A percentile compares a stretch with the other conserved stretches of the same genome.
Evolutionary conservation across 495 filamentous ascomycete species (phyloP).

Genomic region (Aspergillus conjunctus): DNA sequence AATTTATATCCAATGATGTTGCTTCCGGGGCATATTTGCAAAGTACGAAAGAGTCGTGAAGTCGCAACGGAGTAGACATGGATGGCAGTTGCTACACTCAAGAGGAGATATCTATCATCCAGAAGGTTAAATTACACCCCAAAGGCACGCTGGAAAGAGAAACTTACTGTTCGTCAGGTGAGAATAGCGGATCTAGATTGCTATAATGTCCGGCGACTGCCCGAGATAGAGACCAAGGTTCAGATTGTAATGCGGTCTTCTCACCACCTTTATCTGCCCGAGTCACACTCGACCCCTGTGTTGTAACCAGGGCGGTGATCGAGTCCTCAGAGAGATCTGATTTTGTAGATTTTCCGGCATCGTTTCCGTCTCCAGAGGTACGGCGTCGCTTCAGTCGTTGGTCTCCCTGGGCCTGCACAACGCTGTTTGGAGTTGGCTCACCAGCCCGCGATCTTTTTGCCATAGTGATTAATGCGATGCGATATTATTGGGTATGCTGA

Average conservation of each 20-base stretch:
- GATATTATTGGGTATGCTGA: neutral
- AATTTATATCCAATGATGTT: constrained; percentile 56
- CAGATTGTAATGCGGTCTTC: constrained; percentile 4
- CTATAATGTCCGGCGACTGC: constrained; percentile 39
- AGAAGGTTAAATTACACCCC: constrained; percentile 26
- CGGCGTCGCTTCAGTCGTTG: constrained; percentile 38
- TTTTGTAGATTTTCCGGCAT: neutral
- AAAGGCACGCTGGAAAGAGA: neutral
- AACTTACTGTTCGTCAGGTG: constrained; percentile 76
- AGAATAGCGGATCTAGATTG: constrained; percentile 76
- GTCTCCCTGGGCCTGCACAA: constrained; percentile 25
- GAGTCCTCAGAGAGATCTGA: neutral
- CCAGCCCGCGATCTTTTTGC: constrained; percentile 40
- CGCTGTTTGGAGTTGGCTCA: constrained; percentile 35
- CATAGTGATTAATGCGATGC: constrained; percentile 4
- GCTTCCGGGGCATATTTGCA: constrained; percentile 40
- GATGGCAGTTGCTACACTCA: constrained; percentile 64
- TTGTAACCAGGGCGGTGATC: neutral
- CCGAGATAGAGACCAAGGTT: constrained; percentile 39
- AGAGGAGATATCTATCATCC: constrained; percentile 62
- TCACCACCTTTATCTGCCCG: neutral
- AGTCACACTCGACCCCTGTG: neutral
- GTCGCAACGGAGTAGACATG: constrained; percentile 80
- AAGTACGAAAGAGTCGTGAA: constrained; percentile 71
- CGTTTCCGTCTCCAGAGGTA: constrained; percentile 27